Percentiles rank a stretch among this genome's conserved stretches.
Evolutionary conservation across 768 basidiomycete species (phyloP).

Genomic region (Crepidotus variabilis): DNA sequence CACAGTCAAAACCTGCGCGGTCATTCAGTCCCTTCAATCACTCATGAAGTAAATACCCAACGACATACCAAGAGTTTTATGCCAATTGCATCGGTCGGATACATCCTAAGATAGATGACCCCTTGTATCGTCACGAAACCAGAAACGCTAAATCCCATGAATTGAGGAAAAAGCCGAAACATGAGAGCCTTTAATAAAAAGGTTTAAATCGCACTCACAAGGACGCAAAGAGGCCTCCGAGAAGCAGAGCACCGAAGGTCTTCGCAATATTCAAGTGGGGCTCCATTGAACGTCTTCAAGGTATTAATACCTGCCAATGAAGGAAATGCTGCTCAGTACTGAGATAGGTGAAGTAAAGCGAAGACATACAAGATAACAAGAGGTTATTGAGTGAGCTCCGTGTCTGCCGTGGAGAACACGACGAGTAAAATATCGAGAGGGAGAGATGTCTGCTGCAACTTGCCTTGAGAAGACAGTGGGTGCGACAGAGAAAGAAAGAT

Average conservation of each 20-base stretch:
- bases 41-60: background rate
- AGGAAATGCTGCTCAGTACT: no score
- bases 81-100: slow-evolving; percentile 21
- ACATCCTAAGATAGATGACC: slow-evolving; percentile 31
- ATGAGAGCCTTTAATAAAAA: slow-evolving; percentile 2
- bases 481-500: no score
- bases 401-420: no score
- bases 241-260: slow-evolving; percentile 34
- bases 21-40: background rate
- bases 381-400: no score
- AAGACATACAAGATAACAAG: no score
- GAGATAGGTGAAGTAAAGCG: background rate
- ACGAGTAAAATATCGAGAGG: no score
- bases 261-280: slow-evolving; percentile 22
- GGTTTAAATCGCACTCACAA: slow-evolving; percentile 21
- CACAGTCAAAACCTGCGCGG: slow-evolving; percentile 25
- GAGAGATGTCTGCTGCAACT: no score
- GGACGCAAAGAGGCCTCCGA: slow-evolving; percentile 34
- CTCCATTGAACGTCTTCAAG: background rate
- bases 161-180: slow-evolving; percentile 7
- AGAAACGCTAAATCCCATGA: slow-evolving; percentile 16
- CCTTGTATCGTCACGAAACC: slow-evolving; percentile 32
- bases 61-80: slow-evolving; percentile 26
- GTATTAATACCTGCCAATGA: no score
- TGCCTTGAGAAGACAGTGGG: no score